These are phyloP conservation scores for Protomyces inouyei DNA, from an alignment of 1,139 yeast species.

Conservation along the genomic window DNA sequence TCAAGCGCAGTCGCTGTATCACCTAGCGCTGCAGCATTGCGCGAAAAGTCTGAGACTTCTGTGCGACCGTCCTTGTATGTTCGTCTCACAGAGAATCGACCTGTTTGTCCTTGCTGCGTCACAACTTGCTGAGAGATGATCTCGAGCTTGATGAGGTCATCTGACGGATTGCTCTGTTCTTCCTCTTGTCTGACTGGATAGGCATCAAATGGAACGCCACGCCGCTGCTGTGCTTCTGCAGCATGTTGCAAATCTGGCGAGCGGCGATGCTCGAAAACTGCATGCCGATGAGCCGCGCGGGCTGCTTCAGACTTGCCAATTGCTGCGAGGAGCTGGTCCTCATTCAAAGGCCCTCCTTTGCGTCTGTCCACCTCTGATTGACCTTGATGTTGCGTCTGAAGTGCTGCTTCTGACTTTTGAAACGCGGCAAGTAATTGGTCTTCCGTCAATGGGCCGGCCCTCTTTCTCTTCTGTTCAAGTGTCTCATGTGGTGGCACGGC, in stretches of 20 bases:
- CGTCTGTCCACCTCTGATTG: neutral
- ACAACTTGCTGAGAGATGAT: neutral
- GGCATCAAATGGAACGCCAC: constrained; percentile 24
- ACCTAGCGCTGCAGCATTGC: neutral
- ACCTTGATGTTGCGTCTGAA: too few species aligned
- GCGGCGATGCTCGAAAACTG: neutral
- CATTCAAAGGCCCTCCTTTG: neutral
- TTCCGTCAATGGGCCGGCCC: neutral
- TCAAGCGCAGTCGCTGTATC: neutral
- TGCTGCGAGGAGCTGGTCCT: neutral
- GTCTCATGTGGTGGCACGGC: neutral
- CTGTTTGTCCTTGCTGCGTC: neutral
- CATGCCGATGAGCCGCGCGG: neutral
- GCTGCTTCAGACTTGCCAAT: neutral
- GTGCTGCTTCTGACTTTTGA: neutral
- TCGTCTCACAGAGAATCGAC: neutral
- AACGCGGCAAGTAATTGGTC: neutral
- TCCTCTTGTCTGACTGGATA: neutral
- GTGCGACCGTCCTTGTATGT: neutral
- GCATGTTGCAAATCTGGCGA: constrained; percentile 1
- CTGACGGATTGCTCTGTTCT: neutral
- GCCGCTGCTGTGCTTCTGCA: constrained; percentile 22
- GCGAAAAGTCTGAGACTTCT: neutral
- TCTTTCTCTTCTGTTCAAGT: neutral
- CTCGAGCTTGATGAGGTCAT: neutral